phyloP scores from a whole-genome alignment of 257 asterid species.

The Solanum peruvianum region DNA sequence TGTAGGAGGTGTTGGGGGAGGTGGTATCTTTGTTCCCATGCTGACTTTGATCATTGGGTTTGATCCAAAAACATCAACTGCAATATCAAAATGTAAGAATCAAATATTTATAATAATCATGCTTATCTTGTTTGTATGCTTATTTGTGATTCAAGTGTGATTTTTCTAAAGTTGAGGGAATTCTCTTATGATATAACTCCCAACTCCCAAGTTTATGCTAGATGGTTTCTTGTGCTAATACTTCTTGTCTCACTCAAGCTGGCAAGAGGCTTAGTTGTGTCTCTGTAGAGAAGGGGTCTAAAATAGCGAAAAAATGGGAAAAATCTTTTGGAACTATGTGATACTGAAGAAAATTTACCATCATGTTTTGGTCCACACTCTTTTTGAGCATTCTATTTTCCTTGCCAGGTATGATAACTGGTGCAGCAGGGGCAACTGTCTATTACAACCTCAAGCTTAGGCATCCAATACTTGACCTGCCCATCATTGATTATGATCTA shows the following conservation, averaged over 20 bases:
- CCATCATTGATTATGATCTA: slow-evolving; percentile 47
- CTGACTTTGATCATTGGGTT: slow-evolving; percentile 42
- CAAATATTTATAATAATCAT: neutral
- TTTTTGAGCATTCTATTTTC: neutral
- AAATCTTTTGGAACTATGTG: neutral
- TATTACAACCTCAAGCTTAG: slow-evolving; percentile 48
- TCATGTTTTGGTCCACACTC: neutral
- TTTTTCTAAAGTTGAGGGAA: neutral
- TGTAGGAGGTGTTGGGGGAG: slow-evolving; percentile 60
- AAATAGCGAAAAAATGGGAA: neutral
- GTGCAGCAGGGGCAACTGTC: slow-evolving; percentile 51
- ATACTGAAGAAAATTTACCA: neutral
- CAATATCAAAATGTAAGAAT: slow-evolving; percentile 46
- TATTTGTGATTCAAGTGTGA: neutral
- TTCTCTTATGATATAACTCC: neutral
- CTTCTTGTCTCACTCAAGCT: neutral
- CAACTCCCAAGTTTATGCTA: neutral
- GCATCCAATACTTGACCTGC: slow-evolving; percentile 52
- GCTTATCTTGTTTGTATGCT: neutral
- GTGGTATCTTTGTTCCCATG: slow-evolving; percentile 59
- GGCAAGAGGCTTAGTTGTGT: neutral
- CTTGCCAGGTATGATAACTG: slow-evolving; percentile 44
- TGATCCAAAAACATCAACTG: slow-evolving; percentile 50
- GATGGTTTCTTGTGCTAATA: neutral
- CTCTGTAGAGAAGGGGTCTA: neutral